Evolutionary conservation across 2,329 filamentous ascomycete species (phyloP).

Genomic region (Herpomyces periplanetae): DNA sequence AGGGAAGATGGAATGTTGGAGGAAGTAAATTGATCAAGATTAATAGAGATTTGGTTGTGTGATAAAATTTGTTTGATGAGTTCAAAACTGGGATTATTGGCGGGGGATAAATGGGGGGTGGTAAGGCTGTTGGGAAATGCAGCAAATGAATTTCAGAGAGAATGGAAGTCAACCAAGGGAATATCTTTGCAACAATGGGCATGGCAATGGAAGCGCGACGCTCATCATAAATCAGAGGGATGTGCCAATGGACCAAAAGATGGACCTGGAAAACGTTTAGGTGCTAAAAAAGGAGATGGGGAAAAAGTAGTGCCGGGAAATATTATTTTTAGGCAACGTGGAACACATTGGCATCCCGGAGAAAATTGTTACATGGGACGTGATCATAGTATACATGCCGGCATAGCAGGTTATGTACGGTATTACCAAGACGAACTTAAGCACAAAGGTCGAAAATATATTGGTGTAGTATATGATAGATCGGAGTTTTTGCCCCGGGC

Average conservation of each 20-base stretch:
- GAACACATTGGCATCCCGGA: conserved; percentile 69
- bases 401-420: conserved; percentile 54
- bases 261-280: conserved; percentile 45
- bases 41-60: no score
- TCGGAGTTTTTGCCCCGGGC: conserved; percentile 38
- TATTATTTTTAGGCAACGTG: conserved; percentile 89
- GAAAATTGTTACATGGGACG: conserved; percentile 84
- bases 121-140: no score
- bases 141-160: no score
- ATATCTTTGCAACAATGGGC: no score
- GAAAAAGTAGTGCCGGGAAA: conserved; percentile 82
- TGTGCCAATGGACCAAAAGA: conserved; percentile 27
- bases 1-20: no score
- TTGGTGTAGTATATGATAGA: conserved; percentile 61
- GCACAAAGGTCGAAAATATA: conserved; percentile 66
- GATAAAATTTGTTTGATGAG: no score
- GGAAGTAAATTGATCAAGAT: no score
- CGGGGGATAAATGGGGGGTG: no score
- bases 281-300: conserved; percentile 66
- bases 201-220: no score
- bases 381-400: conserved; percentile 78
- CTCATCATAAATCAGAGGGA: conserved; percentile 22
- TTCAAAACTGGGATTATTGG: no score
- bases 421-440: conserved; percentile 63
- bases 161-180: no score